Base-by-base conservation (phyloP, 1,139 yeast genomes). In the Hyphopichia wangnamkhiaoensis region DNA sequence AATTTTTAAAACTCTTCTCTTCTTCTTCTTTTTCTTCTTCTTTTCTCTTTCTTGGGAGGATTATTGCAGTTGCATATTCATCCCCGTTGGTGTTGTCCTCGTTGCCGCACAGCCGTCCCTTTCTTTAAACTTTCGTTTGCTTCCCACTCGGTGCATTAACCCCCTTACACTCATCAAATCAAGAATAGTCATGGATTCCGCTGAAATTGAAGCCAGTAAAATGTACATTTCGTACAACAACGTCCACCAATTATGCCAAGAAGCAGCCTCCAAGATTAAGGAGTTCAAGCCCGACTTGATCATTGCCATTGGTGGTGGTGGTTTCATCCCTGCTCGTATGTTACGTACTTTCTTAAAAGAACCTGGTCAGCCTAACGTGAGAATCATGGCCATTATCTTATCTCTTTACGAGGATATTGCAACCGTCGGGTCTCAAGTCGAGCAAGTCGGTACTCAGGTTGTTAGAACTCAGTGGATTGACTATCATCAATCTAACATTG, bases 381-480 rank as follows among this genome's bases (percentile, higher is more conserved):
- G 95, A 51, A 89, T 91, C 56, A 93, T 88, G 81, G 97, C 98
- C 40, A 88, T 91, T 55, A 94, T 94, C 34, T 74, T 91, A 50
- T 88, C 96, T 0, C 75, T 91, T 37, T 91, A 91, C 62, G 98
- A 91, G 64, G 93, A 86, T 53, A 60, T 86, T 46, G 86, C 78
- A 18, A 75, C 84, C 34, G 76, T 71, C 31, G 80, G 83, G 24
- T 70, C 76, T 20, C 70, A 66, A 38, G 76, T 63, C 31, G 96
- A 90, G 62, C 63, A 70, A 37, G 80, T 80, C 33, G 97, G 98
- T 33, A 79, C 86, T 42, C 85, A 87, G 58, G 97, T 91, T 33
- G 84, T 88, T 34, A 83, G 97, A 67, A 87, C 96, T 37, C 98
- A 91, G 68, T 91, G 98, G 98, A 80, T 91, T 41, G 96, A 91